phyloP scores from a whole-genome alignment of 1,139 yeast genomes.

The Pichia sp. region DNA sequence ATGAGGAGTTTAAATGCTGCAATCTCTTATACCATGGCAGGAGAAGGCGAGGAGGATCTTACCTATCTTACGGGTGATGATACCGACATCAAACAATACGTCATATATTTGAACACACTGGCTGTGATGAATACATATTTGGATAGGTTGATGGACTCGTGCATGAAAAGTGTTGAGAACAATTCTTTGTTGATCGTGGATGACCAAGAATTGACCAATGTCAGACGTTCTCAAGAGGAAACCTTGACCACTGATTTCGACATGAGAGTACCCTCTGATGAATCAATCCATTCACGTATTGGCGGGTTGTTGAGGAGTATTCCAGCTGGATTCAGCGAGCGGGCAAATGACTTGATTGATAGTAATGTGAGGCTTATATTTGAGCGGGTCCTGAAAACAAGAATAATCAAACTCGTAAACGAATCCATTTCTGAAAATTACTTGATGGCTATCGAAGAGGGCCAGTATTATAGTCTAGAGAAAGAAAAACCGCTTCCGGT shows the following conservation, averaged over 20 bases:
- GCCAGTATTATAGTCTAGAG: conserved; percentile 27
- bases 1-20: conserved; percentile 33
- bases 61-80: conserved; percentile 26
- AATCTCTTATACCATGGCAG: conserved; percentile 30
- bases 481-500: conserved; percentile 28
- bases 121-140: conserved; percentile 56
- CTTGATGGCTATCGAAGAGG: conserved; percentile 31
- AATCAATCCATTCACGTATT: conserved; percentile 24
- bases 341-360: conserved; percentile 45
- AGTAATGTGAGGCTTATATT: conserved; percentile 55
- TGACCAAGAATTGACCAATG: conserved; percentile 26
- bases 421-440: conserved; percentile 56
- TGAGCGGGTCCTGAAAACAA: conserved; percentile 52
- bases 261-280: conserved; percentile 20
- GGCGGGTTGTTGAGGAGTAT: conserved; percentile 32
- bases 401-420: conserved; percentile 44
- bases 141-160: conserved; percentile 38
- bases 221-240: conserved; percentile 21
- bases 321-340: conserved; percentile 38
- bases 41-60: conserved; percentile 30
- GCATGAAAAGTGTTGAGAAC: conserved; percentile 20
- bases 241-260: conserved; percentile 17
- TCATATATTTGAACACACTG: conserved; percentile 50
- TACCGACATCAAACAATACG: conserved; percentile 42
- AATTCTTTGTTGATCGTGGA: conserved; percentile 31